phyloP scores from a whole-genome alignment of 352 stramenopile species.

The Globisporangium carolinianum region DNA sequence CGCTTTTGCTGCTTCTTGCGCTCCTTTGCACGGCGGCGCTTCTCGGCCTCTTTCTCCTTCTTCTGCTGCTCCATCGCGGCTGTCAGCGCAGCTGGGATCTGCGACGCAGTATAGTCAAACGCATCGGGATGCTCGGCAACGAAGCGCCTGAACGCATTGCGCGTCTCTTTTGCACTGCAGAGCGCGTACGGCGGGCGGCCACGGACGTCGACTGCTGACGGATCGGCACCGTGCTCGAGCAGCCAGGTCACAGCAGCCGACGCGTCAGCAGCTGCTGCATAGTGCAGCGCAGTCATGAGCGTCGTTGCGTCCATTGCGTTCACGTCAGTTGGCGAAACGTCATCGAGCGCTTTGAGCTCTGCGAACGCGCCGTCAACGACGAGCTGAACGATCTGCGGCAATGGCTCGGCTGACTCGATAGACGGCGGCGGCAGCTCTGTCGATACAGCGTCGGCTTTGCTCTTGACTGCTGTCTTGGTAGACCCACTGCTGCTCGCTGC shows the following conservation, averaged over 20 bases:
- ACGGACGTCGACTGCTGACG: constrained; percentile 73
- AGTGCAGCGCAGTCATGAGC: constrained; percentile 76
- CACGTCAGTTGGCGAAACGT: constrained; percentile 20
- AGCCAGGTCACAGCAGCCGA: constrained; percentile 57
- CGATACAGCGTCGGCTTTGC: constrained; percentile 1
- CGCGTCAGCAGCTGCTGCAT: constrained; percentile 46
- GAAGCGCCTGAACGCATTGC: constrained; percentile 89
- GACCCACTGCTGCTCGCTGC: background rate
- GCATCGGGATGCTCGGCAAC: constrained; percentile 73
- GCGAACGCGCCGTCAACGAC: constrained; percentile 26
- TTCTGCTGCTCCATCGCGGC: constrained; percentile 81
- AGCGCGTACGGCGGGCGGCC: constrained; percentile 87
- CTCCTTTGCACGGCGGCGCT: constrained; percentile 77
- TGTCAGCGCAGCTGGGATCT: constrained; percentile 72
- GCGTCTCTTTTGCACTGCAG: constrained; percentile 78
- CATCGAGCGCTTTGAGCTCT: constrained; percentile 27
- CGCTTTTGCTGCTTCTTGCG: constrained; percentile 90
- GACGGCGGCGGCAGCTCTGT: background rate
- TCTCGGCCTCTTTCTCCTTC: constrained; percentile 84
- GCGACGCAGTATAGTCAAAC: constrained; percentile 65
- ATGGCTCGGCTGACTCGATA: constrained; percentile 8
- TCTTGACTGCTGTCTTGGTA: constrained; percentile 7
- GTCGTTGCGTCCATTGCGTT: constrained; percentile 48
- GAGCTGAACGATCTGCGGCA: constrained; percentile 35
- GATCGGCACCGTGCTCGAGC: constrained; percentile 80